Evolutionary conservation across 495 filamentous ascomycete genomes (phyloP).

Genomic region (Talaromyces borbonicus): DNA sequence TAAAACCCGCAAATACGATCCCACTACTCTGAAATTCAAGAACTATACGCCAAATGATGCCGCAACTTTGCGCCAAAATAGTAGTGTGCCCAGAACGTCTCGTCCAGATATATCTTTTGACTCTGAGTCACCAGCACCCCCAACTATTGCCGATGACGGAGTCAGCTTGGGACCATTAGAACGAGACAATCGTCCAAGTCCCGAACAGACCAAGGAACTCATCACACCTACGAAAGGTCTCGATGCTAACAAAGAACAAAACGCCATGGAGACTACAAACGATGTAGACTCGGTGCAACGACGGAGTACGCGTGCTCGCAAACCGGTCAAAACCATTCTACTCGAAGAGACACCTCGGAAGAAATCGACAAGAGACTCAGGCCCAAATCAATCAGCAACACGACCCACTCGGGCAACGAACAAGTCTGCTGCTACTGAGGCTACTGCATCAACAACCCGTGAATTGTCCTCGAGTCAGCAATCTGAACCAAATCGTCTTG

Average conservation of each 20-base stretch:
- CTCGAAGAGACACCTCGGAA: neutral
- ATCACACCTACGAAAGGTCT: constrained; percentile 3
- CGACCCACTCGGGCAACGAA: neutral
- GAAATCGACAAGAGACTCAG: neutral
- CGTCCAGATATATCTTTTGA: constrained; percentile 1
- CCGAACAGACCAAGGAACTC: neutral
- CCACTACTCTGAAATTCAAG: constrained; percentile 4
- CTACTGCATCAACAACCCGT: neutral
- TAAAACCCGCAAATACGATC: constrained; percentile 12
- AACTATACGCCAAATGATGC: constrained; percentile 5
- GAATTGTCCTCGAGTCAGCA: neutral
- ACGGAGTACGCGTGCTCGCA: constrained; percentile 68
- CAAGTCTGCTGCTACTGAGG: neutral
- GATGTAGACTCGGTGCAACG: constrained; percentile 40
- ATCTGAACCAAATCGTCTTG: constrained; percentile 12
- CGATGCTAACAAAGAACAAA: too few species aligned
- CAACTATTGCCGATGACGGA: constrained; percentile 2
- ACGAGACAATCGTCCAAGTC: neutral
- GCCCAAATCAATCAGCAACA: neutral
- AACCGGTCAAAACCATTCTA: constrained; percentile 35
- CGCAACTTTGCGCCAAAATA: neutral
- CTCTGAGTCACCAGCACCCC: constrained; percentile 1
- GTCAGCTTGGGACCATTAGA: neutral
- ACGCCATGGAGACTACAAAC: neutral
- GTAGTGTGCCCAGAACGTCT: neutral